A percentile compares a stretch with the other conserved stretches of the same genome.
Conservation (phyloP, 2,329 filamentous ascomycete genomes). For the Canariomyces notabilis region DNA sequence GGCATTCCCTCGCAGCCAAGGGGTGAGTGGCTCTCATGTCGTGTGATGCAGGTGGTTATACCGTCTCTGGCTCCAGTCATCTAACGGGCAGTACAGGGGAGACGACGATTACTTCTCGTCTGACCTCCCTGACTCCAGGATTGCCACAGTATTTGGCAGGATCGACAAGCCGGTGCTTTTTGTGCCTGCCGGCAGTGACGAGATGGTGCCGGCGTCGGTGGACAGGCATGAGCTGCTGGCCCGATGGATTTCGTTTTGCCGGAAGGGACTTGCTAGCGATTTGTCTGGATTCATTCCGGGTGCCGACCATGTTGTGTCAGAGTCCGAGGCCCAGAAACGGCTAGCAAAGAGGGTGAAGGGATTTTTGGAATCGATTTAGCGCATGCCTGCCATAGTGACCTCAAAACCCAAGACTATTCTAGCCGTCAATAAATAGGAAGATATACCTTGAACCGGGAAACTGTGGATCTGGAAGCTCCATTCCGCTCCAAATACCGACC, state of each 20-base stretch:
- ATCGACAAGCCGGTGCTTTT: constrained; percentile 58
- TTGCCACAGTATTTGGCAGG: constrained; percentile 60
- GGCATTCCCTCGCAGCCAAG: constrained; percentile 44
- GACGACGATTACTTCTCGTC: constrained; percentile 87
- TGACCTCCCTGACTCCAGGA: constrained; percentile 54
- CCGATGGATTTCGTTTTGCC: constrained; percentile 47
- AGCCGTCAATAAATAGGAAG: too few relatives aligned
- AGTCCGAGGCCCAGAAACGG: constrained; percentile 40
- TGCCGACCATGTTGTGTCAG: constrained; percentile 36
- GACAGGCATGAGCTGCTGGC: constrained; percentile 54
- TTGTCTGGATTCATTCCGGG: constrained; percentile 49
- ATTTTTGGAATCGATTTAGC: constrained; percentile 34
- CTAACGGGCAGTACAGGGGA: constrained; percentile 38
- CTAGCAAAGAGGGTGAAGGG: constrained; percentile 41
- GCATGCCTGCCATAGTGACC: too few relatives aligned
- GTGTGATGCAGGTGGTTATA: background rate
- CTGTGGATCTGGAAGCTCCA: too few relatives aligned
- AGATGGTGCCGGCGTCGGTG: constrained; percentile 55
- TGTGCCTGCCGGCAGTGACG: constrained; percentile 60
- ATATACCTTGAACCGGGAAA: too few relatives aligned
- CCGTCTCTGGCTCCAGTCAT: background rate
- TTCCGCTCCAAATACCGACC: constrained; percentile 8
- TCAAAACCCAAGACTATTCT: too few relatives aligned
- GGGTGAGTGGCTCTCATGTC: constrained; percentile 38
- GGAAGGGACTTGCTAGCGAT: constrained; percentile 39